phyloP scores from a whole-genome alignment of 768 basidiomycete species.

The Omphalotus guepiniiformis region DNA sequence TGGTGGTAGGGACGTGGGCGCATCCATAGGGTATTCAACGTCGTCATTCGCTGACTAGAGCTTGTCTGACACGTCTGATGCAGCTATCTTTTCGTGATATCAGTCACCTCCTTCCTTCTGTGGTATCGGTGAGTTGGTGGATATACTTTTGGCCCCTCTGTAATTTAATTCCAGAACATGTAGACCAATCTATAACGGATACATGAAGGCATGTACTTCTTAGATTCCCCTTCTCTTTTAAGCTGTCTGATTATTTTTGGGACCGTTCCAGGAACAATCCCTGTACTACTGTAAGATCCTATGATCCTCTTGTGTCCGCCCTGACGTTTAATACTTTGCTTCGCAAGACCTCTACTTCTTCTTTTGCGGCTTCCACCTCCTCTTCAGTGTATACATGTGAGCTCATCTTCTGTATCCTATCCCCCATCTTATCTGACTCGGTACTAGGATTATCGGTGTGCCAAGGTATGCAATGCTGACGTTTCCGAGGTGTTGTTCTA shows the following conservation, averaged over 20 bases:
- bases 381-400: constrained; percentile 91
- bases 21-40: constrained; percentile 68
- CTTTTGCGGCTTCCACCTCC: constrained; percentile 92
- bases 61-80: constrained; percentile 12
- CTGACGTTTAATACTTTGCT: constrained; percentile 21
- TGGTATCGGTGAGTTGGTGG: constrained; percentile 79
- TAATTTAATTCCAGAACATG: constrained; percentile 8
- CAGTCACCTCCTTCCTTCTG: constrained; percentile 76
- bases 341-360: constrained; percentile 88
- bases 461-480: constrained; percentile 51
- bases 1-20: constrained; percentile 77
- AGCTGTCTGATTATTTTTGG: constrained; percentile 5
- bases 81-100: constrained; percentile 79
- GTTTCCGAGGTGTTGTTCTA: constrained; percentile 24
- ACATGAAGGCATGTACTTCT: constrained; percentile 73
- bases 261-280: constrained; percentile 72
- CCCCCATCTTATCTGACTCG: constrained; percentile 24
- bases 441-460: constrained; percentile 83
- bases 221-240: constrained; percentile 2
- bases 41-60: constrained; percentile 9
- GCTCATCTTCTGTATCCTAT: constrained; percentile 21
- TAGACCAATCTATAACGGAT: constrained; percentile 95
- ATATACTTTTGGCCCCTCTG: constrained; percentile 12
- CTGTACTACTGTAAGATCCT: constrained; percentile 80
- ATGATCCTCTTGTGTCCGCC: constrained; percentile 20